Base-by-base conservation (phyloP, 305 asterid genomes). In the Fraxinus xanthoxyloides region DNA sequence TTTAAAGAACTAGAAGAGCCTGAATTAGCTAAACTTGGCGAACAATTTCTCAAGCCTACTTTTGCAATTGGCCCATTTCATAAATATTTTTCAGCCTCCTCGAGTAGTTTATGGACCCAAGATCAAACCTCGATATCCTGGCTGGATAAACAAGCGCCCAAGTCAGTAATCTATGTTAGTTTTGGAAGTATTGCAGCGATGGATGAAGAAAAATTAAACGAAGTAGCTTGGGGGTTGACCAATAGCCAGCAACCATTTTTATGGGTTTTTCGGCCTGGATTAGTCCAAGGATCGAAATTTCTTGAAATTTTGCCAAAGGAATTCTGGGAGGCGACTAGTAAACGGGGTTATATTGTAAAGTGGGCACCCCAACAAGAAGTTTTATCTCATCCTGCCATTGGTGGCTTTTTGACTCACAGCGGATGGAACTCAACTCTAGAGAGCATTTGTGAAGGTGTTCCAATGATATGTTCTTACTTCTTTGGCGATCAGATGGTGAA, bases 381-480 rank as follows among this genome's bases (percentile, higher is more conserved):
- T 21, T 61, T 92, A 1, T 81, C 86, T 65, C 95, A 92, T 81
- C 84, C 83, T 12, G 84, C 93, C 1, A 10, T 86, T 1, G 91
- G 90, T 0, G 89, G 85, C 0, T 92, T 89, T 40, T 90, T 90
- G 92, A 92, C 92, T 9, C 95, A 89, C 70, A 82, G 89, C 6
- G 91, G 93, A 10, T 92, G 95, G 95, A 92, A 92, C 56, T 90
- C 93, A 1, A 90, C 88, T 5, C 10, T 88, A 19, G 95, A 92
- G 86, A 86, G 92, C 36, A 78, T 90, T 3, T 87, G 90, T 19
- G 89, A 89, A 67, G 95, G 95, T 2, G 86, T 89, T 72, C 93
- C 92, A 2, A 90, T 90, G 90, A 86, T 91, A 8, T 89, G 91
- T 65, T 83, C 87, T 1, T 87, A 88, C 6, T 88, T 85, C 73